A percentile compares a stretch with the other conserved stretches of the same genome.
Conservation (phyloP, 2,329 filamentous ascomycete species). For the Fusarium globosum region DNA sequence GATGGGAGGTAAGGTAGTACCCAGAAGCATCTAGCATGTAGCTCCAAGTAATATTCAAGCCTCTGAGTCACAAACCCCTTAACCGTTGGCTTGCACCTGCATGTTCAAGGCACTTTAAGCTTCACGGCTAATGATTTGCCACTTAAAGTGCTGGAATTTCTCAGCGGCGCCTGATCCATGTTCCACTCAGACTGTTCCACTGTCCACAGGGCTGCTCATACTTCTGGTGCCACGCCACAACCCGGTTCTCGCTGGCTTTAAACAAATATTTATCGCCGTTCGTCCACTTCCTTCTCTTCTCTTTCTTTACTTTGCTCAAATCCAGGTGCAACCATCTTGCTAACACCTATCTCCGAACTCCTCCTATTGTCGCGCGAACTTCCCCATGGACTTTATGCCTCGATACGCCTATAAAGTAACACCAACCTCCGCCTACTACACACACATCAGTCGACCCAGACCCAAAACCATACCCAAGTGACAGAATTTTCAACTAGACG, state of each 20-base stretch:
- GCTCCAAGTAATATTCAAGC: not conserved
- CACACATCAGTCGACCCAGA: slow-evolving; percentile 37
- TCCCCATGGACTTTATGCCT: slow-evolving; percentile 45
- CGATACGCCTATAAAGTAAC: slow-evolving; percentile 37
- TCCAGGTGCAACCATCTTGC: slow-evolving; percentile 25
- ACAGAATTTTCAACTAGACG: slow-evolving; percentile 31
- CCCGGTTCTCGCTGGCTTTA: slow-evolving; percentile 34
- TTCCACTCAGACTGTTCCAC: slow-evolving; percentile 4
- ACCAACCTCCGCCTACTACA: slow-evolving; percentile 32
- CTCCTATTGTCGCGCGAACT: slow-evolving; percentile 9
- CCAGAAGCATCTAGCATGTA: not conserved
- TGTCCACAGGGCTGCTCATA: slow-evolving; percentile 32
- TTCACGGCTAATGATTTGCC: slow-evolving; percentile 28
- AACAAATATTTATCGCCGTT: slow-evolving; percentile 38
- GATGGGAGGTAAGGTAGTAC: not conserved
- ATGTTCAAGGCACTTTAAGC: slow-evolving; percentile 9
- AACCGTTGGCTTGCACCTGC: slow-evolving; percentile 15
- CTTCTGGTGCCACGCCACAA: slow-evolving; percentile 37
- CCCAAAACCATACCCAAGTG: slow-evolving; percentile 39
- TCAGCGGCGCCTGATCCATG: slow-evolving; percentile 31
- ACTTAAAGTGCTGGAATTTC: slow-evolving; percentile 37
- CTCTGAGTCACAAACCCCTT: slow-evolving; percentile 13
- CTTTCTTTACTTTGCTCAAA: slow-evolving; percentile 10
- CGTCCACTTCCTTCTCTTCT: slow-evolving; percentile 11
- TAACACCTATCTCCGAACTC: slow-evolving; percentile 30